These are phyloP conservation scores for Cyclotella distinguenda DNA, from an alignment of 108 stramenopile genomes.

Conservation along the genomic window DNA sequence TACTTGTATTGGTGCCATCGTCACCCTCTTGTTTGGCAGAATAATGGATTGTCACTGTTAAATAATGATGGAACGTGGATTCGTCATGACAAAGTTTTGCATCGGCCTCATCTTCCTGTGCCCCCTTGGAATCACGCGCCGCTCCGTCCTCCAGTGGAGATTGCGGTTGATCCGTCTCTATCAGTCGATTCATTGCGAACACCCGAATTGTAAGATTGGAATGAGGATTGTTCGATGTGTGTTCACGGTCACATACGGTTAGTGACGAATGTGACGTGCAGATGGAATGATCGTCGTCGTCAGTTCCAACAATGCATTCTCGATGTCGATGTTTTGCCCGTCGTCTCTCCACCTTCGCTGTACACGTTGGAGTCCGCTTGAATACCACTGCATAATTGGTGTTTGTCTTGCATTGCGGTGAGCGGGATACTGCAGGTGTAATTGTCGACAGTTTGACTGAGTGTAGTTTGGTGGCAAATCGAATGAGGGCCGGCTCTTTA, in stretches of 20 bases:
- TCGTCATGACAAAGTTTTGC: too few species aligned
- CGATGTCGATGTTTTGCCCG: neutral
- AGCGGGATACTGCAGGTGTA: too few species aligned
- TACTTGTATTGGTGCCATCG: too few species aligned
- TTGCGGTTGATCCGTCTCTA: too few species aligned
- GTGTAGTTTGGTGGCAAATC: slow-evolving; percentile 33
- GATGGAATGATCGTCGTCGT: neutral
- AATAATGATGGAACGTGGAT: too few species aligned
- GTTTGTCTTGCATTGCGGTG: neutral
- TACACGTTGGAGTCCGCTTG: neutral
- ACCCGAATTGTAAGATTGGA: neutral
- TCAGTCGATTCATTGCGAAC: neutral
- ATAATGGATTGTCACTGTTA: too few species aligned
- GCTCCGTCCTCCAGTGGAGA: too few species aligned
- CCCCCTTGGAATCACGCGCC: too few species aligned
- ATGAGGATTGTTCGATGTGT: neutral
- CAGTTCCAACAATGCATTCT: neutral
- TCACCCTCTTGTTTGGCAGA: too few species aligned
- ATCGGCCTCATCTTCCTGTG: too few species aligned
- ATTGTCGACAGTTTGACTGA: slow-evolving; percentile 11
- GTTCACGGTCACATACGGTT: neutral
- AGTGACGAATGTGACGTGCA: slow-evolving; percentile 4
- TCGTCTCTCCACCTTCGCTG: neutral
- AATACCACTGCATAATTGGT: neutral
- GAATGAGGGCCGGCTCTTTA: neutral